Evolutionary conservation across 2,329 filamentous ascomycete genomes (phyloP), one percentile per base, ranked within the genome.

Genomic region (Scedosporium apiospermum): DNA sequence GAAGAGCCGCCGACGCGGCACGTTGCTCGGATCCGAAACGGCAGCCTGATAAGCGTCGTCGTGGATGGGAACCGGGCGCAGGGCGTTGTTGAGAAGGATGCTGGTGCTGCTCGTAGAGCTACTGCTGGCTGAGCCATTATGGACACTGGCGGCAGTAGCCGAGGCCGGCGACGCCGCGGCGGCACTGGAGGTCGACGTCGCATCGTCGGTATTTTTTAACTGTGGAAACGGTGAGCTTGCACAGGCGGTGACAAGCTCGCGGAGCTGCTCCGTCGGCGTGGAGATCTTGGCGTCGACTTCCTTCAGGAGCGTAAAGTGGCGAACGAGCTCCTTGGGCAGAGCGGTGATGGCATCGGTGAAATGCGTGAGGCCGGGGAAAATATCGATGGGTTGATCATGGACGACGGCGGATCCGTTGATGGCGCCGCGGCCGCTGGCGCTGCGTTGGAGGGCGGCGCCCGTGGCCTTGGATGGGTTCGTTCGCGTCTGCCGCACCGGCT

Each of bases 221-320:
- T 80, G 78, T 62, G 80, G 78, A 34, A 76, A 72, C 64, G 78
- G 79, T 38, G 80, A 75, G 66, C 79, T 80, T 65, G 84, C 75
- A 65, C 89, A 85, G 61, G 82, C 82, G 65, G 87, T 81, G 68
- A 96, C 84, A 65, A 96, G 82, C 71, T 88, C 83, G 71, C 89
- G 87, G 64, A 99, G 82, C 70, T 88, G 84, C 69, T 95, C 89
- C 73, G 96, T 91, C 6, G 95, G 89, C 27, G 87, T 87, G 75
- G 93, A 95, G 66, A 96, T 90, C 77, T 99, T 99, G 66, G 93
- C 93, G 78, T 99, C 95, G 58, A 98, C 95, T 77, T 99, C 95
- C 74, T 97, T 97, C 68, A 99, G 82, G 63, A 98, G 83, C 41
- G 93, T 97, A 69, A 96, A 96, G 75, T 99, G 93, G 71, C 92